A percentile compares a stretch with the other conserved stretches of the same genome.
Evolutionary conservation across 129 eudicot species (phyloP).

Genomic region (Ambrosia trifida): DNA sequence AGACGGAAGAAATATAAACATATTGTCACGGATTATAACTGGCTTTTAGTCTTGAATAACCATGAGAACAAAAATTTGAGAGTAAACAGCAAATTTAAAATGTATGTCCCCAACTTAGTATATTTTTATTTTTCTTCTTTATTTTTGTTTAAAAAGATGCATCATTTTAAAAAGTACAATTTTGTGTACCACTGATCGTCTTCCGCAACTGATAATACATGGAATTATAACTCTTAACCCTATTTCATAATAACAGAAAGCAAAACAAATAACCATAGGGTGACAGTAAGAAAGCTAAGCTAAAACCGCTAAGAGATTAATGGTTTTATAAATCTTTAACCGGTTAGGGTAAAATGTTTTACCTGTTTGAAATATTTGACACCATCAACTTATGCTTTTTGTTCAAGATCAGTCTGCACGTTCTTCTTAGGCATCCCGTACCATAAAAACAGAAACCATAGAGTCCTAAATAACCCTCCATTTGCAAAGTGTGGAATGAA

Average conservation of each 20-base stretch:
- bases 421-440: conserved; percentile 50
- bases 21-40: neutral
- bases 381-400: conserved; percentile 17
- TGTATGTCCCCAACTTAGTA: neutral
- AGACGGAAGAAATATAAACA: neutral
- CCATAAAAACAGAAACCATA: conserved; percentile 70
- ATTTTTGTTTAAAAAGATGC: neutral
- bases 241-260: neutral
- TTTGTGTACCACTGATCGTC: neutral
- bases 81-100: neutral
- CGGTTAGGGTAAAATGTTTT: neutral
- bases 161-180: neutral
- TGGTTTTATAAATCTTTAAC: neutral
- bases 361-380: conserved; percentile 22
- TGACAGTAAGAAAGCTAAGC: conserved; percentile 3
- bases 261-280: conserved; percentile 8
- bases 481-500: conserved; percentile 85
- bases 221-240: neutral
- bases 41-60: neutral
- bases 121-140: neutral
- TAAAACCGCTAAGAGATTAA: neutral
- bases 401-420: conserved; percentile 24
- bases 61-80: neutral
- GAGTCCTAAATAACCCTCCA: conserved; percentile 76
- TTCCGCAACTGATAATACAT: neutral